Evolutionary conservation across 257 asterid genomes (phyloP).

Genomic region (Jasminum sambac): DNA sequence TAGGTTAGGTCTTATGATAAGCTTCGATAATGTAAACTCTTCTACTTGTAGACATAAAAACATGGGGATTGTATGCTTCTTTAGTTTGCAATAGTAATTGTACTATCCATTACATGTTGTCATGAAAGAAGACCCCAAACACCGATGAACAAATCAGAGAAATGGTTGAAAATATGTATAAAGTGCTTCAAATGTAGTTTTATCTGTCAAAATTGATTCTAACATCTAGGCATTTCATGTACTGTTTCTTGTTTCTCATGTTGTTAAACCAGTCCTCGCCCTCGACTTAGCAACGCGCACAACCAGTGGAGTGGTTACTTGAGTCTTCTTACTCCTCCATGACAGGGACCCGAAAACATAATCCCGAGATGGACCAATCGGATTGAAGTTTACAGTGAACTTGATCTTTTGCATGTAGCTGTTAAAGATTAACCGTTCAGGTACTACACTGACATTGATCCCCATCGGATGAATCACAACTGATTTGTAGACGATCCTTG

Average conservation of each 20-base stretch:
- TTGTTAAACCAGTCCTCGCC: constrained; percentile 31
- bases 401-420: constrained; percentile 62
- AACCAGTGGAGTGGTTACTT: constrained; percentile 77
- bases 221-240: not conserved
- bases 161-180: not conserved
- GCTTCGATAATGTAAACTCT: not conserved
- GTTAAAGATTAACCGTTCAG: constrained; percentile 50
- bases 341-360: constrained; percentile 82
- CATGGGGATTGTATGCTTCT: no score
- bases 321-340: constrained; percentile 63
- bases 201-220: not conserved
- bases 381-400: constrained; percentile 66
- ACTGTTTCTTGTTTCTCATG: constrained; percentile 8
- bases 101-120: no score
- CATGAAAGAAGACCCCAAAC: not conserved
- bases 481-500: constrained; percentile 55
- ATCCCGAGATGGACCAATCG: constrained; percentile 50
- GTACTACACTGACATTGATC: constrained; percentile 62
- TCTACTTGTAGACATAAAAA: not conserved
- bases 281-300: constrained; percentile 45
- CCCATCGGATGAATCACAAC: constrained; percentile 65
- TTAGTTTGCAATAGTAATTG: no score
- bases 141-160: not conserved
- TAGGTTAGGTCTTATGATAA: not conserved
- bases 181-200: not conserved